These are phyloP conservation scores for Ceratobasidium theobromae DNA, from an alignment of 1,284 basidiomycete species.

Conservation along the genomic window DNA sequence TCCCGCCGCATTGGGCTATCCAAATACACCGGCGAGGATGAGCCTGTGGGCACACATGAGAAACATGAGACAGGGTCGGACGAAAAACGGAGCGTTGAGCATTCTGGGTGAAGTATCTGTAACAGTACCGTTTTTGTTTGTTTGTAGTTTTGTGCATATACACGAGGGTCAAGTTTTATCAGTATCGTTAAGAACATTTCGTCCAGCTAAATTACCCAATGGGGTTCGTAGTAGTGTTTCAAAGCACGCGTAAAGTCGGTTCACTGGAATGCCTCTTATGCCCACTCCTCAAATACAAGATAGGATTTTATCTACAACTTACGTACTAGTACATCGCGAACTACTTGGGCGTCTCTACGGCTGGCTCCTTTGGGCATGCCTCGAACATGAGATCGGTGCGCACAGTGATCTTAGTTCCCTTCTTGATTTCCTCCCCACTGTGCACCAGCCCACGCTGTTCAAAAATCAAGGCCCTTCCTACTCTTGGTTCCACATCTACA, in stretches of 20 bases:
- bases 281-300: too few relatives aligned
- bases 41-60: not conserved
- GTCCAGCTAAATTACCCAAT: too few relatives aligned
- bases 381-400: conserved; percentile 29
- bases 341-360: too few relatives aligned
- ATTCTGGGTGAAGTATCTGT: not conserved
- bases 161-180: too few relatives aligned
- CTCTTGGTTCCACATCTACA: conserved; percentile 32
- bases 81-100: conserved; percentile 20
- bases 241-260: too few relatives aligned
- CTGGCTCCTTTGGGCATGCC: not conserved
- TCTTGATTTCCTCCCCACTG: conserved; percentile 29
- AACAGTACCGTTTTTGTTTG: not conserved
- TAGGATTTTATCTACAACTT: too few relatives aligned
- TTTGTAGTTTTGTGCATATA: too few relatives aligned
- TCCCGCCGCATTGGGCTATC: conserved; percentile 58
- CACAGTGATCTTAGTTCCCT: conserved; percentile 28
- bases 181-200: too few relatives aligned
- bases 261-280: too few relatives aligned
- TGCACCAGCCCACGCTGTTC: conserved; percentile 31
- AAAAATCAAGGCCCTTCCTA: conserved; percentile 32
- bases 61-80: not conserved
- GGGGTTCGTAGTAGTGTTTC: too few relatives aligned
- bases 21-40: not conserved
- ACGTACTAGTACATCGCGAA: too few relatives aligned